Conservation (phyloP, 163 green algal species). For the Scenedesmus sp. region DNA sequence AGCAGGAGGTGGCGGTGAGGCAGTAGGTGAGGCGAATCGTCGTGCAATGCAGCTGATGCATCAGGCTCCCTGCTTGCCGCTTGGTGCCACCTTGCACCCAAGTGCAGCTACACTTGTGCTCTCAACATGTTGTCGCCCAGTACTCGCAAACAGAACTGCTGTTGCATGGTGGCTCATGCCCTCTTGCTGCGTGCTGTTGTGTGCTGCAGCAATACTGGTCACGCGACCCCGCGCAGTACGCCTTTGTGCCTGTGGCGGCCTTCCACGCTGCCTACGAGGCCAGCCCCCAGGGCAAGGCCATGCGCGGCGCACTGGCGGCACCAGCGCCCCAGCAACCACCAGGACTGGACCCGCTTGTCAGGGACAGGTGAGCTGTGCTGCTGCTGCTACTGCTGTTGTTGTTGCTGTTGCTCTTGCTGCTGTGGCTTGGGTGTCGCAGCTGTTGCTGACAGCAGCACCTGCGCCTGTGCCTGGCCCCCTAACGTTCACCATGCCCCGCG, state of each 20-base stretch:
- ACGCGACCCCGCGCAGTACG: background rate
- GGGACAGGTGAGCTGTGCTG: constrained; percentile 57
- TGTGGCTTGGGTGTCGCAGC: too few relatives aligned
- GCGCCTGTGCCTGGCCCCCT: too few relatives aligned
- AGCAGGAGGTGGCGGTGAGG: too few relatives aligned
- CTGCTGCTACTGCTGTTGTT: background rate
- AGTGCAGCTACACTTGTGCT: too few relatives aligned
- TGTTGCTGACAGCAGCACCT: too few relatives aligned
- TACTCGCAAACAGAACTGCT: too few relatives aligned
- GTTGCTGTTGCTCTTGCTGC: background rate
- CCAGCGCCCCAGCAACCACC: constrained; percentile 3
- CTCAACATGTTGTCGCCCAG: too few relatives aligned
- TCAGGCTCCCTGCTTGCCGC: too few relatives aligned
- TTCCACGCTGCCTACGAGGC: constrained; percentile 59
- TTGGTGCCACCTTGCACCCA: too few relatives aligned
- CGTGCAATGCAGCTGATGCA: background rate
- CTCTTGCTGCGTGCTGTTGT: background rate
- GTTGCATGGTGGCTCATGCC: too few relatives aligned
- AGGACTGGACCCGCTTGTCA: constrained; percentile 23
- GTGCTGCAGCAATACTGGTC: constrained; percentile 69
- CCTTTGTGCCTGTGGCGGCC: constrained; percentile 48
- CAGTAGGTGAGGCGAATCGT: too few relatives aligned
- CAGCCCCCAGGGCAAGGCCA: constrained; percentile 32
- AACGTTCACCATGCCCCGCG: too few relatives aligned
- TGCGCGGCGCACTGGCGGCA: constrained; percentile 15